Conservation (phyloP, 2,329 filamentous ascomycete genomes). For the Sporothrix pseudoabietina region DNA sequence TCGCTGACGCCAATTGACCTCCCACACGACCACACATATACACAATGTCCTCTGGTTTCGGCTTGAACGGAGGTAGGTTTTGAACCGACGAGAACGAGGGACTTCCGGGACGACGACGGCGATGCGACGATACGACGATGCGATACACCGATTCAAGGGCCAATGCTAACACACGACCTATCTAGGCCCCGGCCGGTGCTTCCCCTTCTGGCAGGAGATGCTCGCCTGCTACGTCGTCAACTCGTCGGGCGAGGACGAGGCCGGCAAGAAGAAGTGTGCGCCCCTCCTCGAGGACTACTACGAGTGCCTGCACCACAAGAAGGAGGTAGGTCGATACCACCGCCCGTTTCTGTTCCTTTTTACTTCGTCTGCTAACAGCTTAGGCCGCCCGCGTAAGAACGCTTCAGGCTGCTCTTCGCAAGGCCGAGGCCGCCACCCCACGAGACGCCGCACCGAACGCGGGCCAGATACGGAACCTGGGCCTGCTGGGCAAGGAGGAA, state of each 20-base stretch:
- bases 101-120: not conserved
- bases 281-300: conserved; percentile 94
- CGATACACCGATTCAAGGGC: not conserved
- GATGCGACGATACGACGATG: not conserved
- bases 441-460: conserved; percentile 80
- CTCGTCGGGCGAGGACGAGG: conserved; percentile 73
- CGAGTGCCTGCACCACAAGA: conserved; percentile 97
- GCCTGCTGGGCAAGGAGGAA: conserved; percentile 80
- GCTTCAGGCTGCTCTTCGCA: conserved; percentile 83
- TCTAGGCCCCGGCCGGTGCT: conserved; percentile 74
- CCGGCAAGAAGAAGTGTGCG: conserved; percentile 84
- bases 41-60: conserved; percentile 78
- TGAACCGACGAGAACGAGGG: no score
- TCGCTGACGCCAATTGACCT: conserved; percentile 15
- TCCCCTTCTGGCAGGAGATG: conserved; percentile 99
- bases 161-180: conserved; percentile 26
- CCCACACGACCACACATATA: not conserved
- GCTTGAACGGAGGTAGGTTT: conserved; percentile 73
- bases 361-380: not conserved
- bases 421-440: conserved; percentile 71
- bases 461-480: conserved; percentile 84
- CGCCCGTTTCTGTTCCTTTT: not conserved
- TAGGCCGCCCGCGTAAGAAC: conserved; percentile 76
- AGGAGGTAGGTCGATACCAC: conserved; percentile 69
- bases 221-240: conserved; percentile 98